Conservation (phyloP, 2,329 filamentous ascomycete species). For the Colletotrichum nymphaeae region DNA sequence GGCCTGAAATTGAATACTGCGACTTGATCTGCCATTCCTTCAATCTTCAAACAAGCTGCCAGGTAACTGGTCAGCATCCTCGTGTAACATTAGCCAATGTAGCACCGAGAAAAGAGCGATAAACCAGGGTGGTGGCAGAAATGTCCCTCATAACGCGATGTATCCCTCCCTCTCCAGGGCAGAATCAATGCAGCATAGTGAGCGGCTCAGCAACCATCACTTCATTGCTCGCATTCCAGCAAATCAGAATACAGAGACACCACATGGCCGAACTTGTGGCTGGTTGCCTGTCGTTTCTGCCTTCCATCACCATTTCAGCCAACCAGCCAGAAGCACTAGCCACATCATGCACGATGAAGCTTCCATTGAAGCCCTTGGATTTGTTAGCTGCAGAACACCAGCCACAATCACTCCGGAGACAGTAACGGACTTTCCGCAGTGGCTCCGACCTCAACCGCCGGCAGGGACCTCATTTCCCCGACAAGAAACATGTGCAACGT, state of each 20-base stretch:
- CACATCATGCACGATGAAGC: constrained; percentile 6
- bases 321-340: constrained; percentile 23
- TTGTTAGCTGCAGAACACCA: constrained; percentile 6
- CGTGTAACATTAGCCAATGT: not conserved
- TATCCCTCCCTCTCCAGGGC: not conserved
- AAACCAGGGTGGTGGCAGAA: constrained; percentile 7
- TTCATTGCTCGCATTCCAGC: constrained; percentile 1
- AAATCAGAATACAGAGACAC: constrained; percentile 2
- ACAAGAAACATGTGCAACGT: not conserved
- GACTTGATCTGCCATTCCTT: not conserved
- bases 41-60: not conserved
- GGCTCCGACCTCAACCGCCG: not conserved
- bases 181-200: not conserved
- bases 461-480: not conserved
- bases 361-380: not conserved
- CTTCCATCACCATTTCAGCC: constrained; percentile 1
- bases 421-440: constrained; percentile 7
- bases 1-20: not conserved
- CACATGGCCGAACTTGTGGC: constrained; percentile 15
- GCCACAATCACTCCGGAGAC: constrained; percentile 13
- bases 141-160: not conserved
- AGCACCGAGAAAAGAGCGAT: constrained; percentile 24
- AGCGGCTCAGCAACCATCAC: constrained; percentile 6
- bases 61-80: not conserved
- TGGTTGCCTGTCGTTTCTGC: constrained; percentile 11